A percentile compares a stretch with the other conserved stretches of the same genome.
Evolutionary conservation across 2,329 filamentous ascomycete genomes (phyloP).

Genomic region (Stagonosporopsis chrysanthemi): DNA sequence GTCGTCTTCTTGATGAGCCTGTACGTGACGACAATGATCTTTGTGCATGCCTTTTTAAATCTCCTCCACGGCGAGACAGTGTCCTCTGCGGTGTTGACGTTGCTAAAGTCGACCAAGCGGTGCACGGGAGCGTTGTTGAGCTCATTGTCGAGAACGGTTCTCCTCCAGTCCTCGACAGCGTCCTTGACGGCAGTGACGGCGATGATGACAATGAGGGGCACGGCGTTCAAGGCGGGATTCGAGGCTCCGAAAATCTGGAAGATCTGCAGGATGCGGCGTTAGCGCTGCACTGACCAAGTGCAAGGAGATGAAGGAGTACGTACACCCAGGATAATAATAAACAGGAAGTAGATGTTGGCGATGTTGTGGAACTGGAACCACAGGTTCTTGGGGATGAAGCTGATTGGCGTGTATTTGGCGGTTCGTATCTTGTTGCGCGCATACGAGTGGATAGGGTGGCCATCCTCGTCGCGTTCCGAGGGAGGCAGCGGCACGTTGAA

Average conservation of each 20-base stretch:
- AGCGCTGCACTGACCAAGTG: slow-evolving; percentile 26
- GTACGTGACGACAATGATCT: slow-evolving; percentile 65
- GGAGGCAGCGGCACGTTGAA: slow-evolving; percentile 85
- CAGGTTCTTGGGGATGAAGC: slow-evolving; percentile 94
- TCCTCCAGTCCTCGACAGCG: slow-evolving; percentile 91
- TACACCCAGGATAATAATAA: slow-evolving; percentile 93
- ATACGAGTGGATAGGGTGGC: slow-evolving; percentile 73
- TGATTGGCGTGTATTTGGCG: slow-evolving; percentile 94
- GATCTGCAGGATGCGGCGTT: slow-evolving; percentile 66
- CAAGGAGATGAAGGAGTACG: slow-evolving; percentile 52
- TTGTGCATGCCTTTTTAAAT: slow-evolving; percentile 87
- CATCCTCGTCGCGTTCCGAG: slow-evolving; percentile 80
- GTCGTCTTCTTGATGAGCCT: slow-evolving; percentile 54
- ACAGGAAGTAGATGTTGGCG: slow-evolving; percentile 97
- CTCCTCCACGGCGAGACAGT: slow-evolving; percentile 84
- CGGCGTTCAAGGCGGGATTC: slow-evolving; percentile 88
- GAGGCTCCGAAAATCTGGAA: slow-evolving; percentile 94
- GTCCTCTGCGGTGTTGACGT: slow-evolving; percentile 91
- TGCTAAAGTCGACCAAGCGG: slow-evolving; percentile 84
- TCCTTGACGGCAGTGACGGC: slow-evolving; percentile 90
- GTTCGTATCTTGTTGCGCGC: slow-evolving; percentile 96
- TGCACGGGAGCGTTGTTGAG: slow-evolving; percentile 97
- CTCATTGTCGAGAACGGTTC: slow-evolving; percentile 89
- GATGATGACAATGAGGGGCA: slow-evolving; percentile 92
- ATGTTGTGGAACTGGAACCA: slow-evolving; percentile 99